These are phyloP conservation scores for Eucalyptus regnans DNA, from an alignment of 345 rosid species.

Conservation along the genomic window DNA sequence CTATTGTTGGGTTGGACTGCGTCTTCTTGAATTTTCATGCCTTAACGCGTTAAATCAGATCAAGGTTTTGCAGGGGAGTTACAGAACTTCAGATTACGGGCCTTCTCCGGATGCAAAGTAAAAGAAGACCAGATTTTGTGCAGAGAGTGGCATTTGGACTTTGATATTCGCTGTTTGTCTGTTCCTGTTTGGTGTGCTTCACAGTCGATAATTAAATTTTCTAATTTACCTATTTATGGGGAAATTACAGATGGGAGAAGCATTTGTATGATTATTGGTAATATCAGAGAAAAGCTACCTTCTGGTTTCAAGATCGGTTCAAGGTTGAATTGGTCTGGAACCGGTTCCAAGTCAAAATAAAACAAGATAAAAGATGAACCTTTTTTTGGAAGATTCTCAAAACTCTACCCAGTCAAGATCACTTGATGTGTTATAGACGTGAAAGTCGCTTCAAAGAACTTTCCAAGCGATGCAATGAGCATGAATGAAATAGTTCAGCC, in stretches of 20 bases:
- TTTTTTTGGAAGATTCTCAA: not conserved
- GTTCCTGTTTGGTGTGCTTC: not conserved
- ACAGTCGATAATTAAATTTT: not conserved
- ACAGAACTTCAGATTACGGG: slow-evolving; percentile 90
- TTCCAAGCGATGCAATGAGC: not conserved
- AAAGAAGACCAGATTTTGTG: slow-evolving; percentile 73
- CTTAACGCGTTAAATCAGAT: slow-evolving; percentile 43
- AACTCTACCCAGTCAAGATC: not conserved
- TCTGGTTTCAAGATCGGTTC: not conserved
- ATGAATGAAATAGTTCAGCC: not conserved
- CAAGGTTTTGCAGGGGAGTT: slow-evolving; percentile 75
- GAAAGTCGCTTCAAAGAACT: not conserved
- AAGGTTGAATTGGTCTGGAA: not conserved
- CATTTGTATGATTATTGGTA: not conserved
- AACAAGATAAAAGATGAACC: not conserved
- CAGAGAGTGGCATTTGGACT: slow-evolving; percentile 87
- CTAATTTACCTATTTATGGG: not conserved
- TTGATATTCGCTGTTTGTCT: slow-evolving; percentile 1
- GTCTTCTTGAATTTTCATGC: slow-evolving; percentile 8
- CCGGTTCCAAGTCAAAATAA: not conserved
- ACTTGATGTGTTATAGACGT: not conserved
- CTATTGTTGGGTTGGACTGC: not conserved
- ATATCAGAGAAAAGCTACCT: not conserved
- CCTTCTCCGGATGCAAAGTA: slow-evolving; percentile 79
- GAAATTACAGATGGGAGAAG: not conserved